Evolutionary conservation across 2,329 filamentous ascomycete species (phyloP).

Genomic region (Verticillium nubilum): DNA sequence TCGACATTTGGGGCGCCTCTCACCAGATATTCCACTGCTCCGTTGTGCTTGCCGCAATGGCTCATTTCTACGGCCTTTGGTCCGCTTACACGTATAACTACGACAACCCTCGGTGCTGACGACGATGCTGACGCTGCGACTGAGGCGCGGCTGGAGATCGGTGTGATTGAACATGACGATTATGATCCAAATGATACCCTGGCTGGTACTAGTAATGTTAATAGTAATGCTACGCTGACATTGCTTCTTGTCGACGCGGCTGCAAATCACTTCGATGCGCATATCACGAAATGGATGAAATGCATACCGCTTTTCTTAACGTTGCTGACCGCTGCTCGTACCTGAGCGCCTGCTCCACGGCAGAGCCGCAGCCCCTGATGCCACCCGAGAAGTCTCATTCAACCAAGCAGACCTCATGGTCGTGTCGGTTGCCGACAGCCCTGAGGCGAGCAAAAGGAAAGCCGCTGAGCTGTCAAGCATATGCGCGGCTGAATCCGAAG

Average conservation of each 20-base stretch:
- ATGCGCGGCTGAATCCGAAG: background rate
- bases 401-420: background rate
- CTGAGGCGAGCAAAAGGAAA: background rate
- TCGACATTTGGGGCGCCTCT: slow-evolving; percentile 38
- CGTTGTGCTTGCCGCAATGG: slow-evolving; percentile 32
- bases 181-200: background rate
- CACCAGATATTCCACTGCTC: slow-evolving; percentile 42
- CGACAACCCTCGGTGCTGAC: slow-evolving; percentile 1
- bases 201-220: background rate
- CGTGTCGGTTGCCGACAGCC: background rate
- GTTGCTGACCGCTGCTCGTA: background rate
- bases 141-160: background rate
- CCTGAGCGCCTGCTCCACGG: background rate
- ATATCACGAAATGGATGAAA: background rate
- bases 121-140: background rate
- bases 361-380: background rate
- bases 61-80: slow-evolving; percentile 31
- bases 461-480: background rate
- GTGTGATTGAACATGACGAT: background rate
- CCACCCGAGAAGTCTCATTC: background rate
- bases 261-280: background rate
- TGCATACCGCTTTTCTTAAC: background rate
- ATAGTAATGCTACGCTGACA: background rate
- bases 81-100: slow-evolving; percentile 16
- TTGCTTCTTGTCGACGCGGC: background rate